phyloP scores from a whole-genome alignment of 2,329 filamentous ascomycete species.

The Fusarium sp. region DNA sequence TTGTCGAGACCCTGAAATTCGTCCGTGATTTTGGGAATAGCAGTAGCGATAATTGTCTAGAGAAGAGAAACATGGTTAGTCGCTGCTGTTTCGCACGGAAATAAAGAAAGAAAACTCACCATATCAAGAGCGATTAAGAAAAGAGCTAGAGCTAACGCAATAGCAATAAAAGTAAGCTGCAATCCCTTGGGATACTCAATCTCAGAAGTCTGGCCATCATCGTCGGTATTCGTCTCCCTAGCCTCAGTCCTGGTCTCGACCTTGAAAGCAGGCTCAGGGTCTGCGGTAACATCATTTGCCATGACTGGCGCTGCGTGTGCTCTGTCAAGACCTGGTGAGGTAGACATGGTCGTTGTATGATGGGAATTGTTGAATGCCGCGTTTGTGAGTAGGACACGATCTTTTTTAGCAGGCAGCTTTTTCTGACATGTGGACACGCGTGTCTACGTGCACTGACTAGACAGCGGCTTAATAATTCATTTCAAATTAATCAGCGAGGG shows the following conservation, averaged over 20 bases:
- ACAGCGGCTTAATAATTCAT: conserved; percentile 8
- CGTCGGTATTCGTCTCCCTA: not conserved
- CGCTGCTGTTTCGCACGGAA: not conserved
- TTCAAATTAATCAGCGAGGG: conserved; percentile 9
- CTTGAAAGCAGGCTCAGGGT: conserved; percentile 10
- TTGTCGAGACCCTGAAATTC: conserved; percentile 57
- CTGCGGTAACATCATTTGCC: not conserved
- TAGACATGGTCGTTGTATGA: conserved; percentile 8
- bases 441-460: not conserved
- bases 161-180: conserved; percentile 4
- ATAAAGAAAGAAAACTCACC: not conserved
- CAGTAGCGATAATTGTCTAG: conserved; percentile 13
- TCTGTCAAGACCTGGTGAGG: not conserved
- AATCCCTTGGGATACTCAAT: conserved; percentile 11
- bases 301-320: not conserved
- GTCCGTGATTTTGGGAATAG: conserved; percentile 10
- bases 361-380: not conserved
- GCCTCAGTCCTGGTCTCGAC: conserved; percentile 12
- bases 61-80: not conserved
- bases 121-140: conserved; percentile 12
- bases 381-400: conserved; percentile 5
- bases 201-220: conserved; percentile 3
- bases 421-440: not conserved
- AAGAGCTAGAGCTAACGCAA: conserved; percentile 5
- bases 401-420: conserved; percentile 1